A percentile compares a stretch with the other conserved stretches of the same genome.
Evolutionary conservation across 176 grass and related monocot genomes (phyloP).

Genomic region (Aegilops umbellulata): DNA sequence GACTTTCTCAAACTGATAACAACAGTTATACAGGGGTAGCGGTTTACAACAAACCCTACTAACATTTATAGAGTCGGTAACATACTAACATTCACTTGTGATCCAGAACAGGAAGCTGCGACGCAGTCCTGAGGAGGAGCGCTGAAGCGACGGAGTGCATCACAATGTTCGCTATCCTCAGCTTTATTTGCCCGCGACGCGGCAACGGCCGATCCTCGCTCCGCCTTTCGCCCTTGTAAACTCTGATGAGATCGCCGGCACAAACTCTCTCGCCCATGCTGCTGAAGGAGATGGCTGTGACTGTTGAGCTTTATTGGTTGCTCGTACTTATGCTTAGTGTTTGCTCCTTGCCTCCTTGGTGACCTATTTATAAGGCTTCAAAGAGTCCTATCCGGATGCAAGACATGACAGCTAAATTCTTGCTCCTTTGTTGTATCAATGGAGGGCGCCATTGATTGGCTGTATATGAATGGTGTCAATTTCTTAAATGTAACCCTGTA

Average conservation of each 20-base stretch:
- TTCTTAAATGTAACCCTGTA: too few species aligned
- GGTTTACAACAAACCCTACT: neutral
- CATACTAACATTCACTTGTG: conserved; percentile 39
- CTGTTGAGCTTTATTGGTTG: neutral
- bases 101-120: conserved; percentile 31
- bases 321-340: conserved; percentile 13
- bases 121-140: conserved; percentile 31
- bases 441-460: neutral
- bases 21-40: conserved; percentile 2
- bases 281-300: conserved; percentile 7
- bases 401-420: conserved; percentile 47
- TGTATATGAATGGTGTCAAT: neutral
- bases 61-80: neutral
- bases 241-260: conserved; percentile 11
- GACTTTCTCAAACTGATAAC: conserved; percentile 24
- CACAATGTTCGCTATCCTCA: conserved; percentile 47
- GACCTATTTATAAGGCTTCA: conserved; percentile 37
- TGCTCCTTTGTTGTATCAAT: conserved; percentile 14
- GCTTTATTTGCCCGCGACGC: conserved; percentile 50
- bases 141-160: conserved; percentile 28
- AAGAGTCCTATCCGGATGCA: conserved; percentile 21
- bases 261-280: conserved; percentile 39
- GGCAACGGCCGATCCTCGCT: conserved; percentile 22
- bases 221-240: conserved; percentile 32
- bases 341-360: neutral